Evolutionary conservation across 192 early-diverging fungal genomes (phyloP).

Genomic region (Podila minutissima): DNA sequence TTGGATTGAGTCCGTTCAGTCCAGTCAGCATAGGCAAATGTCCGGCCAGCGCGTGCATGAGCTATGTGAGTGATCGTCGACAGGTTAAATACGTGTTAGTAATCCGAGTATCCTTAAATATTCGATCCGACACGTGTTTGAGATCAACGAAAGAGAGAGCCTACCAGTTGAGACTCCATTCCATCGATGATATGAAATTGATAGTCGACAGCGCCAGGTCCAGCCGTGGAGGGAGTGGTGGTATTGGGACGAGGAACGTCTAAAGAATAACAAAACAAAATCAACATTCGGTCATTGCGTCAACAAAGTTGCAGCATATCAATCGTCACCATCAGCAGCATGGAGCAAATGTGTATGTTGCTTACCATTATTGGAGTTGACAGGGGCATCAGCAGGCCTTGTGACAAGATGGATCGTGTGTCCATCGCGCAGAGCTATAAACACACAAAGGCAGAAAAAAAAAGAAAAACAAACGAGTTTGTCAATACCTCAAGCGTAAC

Average conservation of each 20-base stretch:
- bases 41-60: conserved; percentile 45
- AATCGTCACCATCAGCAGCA: background rate
- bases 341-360: background rate
- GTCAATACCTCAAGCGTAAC: too few species aligned
- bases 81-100: background rate
- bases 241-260: conserved; percentile 19
- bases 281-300: background rate
- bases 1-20: conserved; percentile 8
- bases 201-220: conserved; percentile 16
- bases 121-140: conserved; percentile 2
- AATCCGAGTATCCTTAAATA: background rate
- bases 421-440: conserved; percentile 55
- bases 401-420: conserved; percentile 62
- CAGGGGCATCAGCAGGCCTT: conserved; percentile 58
- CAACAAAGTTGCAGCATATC: background rate
- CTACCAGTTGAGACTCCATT: conserved; percentile 10
- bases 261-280: background rate
- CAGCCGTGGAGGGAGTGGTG: background rate
- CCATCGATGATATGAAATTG: conserved; percentile 33
- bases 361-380: conserved; percentile 58
- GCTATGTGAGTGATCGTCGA: conserved; percentile 3
- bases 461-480: background rate
- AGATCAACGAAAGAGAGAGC: too few species aligned
- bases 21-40: conserved; percentile 17
- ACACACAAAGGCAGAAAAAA: background rate